Conservation (phyloP, 345 rosid genomes). For the Noccaea bulbosa region DNA sequence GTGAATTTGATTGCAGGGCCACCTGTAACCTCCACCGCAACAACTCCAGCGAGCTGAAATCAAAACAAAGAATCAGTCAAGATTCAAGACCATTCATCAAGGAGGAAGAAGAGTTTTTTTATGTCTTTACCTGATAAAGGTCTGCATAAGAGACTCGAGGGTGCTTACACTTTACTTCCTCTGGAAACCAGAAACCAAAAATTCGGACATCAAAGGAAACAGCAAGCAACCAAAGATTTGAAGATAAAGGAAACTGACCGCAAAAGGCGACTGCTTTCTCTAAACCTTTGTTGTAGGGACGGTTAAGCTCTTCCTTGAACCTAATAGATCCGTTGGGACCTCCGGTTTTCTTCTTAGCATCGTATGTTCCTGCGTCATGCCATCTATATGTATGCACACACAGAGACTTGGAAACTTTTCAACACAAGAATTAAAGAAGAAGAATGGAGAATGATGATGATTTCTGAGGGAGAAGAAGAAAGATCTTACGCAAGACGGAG, state of each 20-base stretch:
- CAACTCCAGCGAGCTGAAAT: slow-evolving; percentile 83
- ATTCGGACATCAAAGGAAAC: slow-evolving; percentile 32
- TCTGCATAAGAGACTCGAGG: slow-evolving; percentile 76
- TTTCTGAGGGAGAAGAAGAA: not conserved
- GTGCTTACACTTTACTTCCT: slow-evolving; percentile 66
- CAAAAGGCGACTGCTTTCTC: slow-evolving; percentile 68
- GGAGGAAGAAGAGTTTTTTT: not conserved
- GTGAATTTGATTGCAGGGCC: slow-evolving; percentile 71
- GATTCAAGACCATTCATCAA: not conserved
- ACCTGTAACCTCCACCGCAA: slow-evolving; percentile 81
- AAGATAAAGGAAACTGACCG: slow-evolving; percentile 50
- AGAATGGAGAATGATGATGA: not conserved
- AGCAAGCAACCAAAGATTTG: not conserved
- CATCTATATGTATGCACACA: slow-evolving; percentile 41
- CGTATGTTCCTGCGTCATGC: slow-evolving; percentile 96
- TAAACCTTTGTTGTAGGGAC: slow-evolving; percentile 61
- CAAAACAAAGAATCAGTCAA: slow-evolving; percentile 6
- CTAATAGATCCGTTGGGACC: slow-evolving; percentile 92
- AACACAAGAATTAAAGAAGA: not conserved
- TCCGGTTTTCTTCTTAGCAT: slow-evolving; percentile 73
- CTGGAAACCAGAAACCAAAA: slow-evolving; percentile 47
- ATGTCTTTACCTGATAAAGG: slow-evolving; percentile 66
- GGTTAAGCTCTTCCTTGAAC: slow-evolving; percentile 54
- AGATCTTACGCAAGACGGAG: slow-evolving; percentile 84
- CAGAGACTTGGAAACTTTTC: not conserved